Evolutionary conservation across 371 early-diverging fungal genomes (phyloP), one percentile per base, ranked within the genome.

Genomic region (Mortierella sp.): DNA sequence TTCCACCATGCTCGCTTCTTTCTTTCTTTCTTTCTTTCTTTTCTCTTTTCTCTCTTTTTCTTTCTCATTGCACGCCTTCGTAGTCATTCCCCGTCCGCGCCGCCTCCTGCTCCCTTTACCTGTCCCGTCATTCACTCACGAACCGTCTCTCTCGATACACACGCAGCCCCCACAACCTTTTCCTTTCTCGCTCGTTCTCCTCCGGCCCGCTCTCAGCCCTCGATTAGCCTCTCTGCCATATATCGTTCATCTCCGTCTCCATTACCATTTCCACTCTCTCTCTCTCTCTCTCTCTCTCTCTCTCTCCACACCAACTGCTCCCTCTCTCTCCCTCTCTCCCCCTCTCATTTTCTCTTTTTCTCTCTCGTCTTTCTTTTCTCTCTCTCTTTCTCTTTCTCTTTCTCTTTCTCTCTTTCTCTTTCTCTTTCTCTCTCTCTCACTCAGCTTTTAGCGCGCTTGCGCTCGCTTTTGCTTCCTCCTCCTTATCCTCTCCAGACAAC

Each of bases 401-500:
- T 67, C 66, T 29, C 18, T 64, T 47, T 29, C 48, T 16, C 55
- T 53, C 15, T 47, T 47, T 45, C 19, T 29, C 30, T 25, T 46
- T 28, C 47, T 44, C n/a, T 44, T 11, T 21, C 16, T 50, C 9
- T 18, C 21, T 1, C 46, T 51, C 16, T 61, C 18, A 30, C 60
- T 30, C 37, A 37, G 37, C 37, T 37, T 37, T 37, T 9, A 37
- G 37, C 37, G 37, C 37, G 37, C 37, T 37, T 9, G 37, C 37
- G 37, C 37, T 37, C n/a, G 37, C 43, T 30, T 60, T 44, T 5
- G 18, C 28, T 37, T 53, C 23, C 18, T 19, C 43, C 6, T 53
- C 12, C 12, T 26, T 21, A 21, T 14, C 21, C 53, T 4, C 26
- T 53, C 53, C 21, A 19, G 53, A 63, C 37, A 9, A 37, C 37